phyloP scores from a whole-genome alignment of 768 basidiomycete species.

The Rhizopogon rudus region DNA sequence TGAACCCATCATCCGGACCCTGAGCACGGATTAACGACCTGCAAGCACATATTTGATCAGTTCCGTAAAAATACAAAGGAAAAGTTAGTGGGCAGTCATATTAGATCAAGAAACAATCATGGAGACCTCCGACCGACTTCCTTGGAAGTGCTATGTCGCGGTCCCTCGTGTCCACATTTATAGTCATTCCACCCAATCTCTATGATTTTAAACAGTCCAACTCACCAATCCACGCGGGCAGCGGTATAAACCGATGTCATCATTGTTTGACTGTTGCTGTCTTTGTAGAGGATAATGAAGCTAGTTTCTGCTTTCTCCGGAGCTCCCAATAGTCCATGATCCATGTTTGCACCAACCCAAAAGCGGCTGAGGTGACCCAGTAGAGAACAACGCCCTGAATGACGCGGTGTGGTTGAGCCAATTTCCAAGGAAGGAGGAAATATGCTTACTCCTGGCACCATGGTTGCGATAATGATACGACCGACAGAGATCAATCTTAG shows the following conservation, averaged over 20 bases:
- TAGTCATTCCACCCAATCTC: conserved; percentile 51
- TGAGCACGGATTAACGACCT: neutral
- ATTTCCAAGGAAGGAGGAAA: neutral
- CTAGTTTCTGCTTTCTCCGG: conserved; percentile 28
- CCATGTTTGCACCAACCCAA: conserved; percentile 75
- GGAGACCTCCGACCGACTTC: conserved; percentile 40
- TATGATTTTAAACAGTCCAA: neutral
- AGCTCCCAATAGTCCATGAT: conserved; percentile 59
- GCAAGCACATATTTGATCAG: conserved; percentile 5
- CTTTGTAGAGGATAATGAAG: neutral
- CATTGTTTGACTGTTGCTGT: neutral
- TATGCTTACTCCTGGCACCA: conserved; percentile 64
- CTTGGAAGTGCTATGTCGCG: conserved; percentile 31
- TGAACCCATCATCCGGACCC: too few species aligned
- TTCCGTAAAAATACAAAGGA: neutral
- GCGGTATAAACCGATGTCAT: neutral
- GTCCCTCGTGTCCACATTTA: conserved; percentile 71
- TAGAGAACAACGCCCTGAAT: conserved; percentile 59
- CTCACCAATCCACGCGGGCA: conserved; percentile 6
- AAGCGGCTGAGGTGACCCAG: conserved; percentile 73
- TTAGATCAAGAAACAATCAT: conserved; percentile 87
- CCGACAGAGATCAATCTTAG: conserved; percentile 56
- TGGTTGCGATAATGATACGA: conserved; percentile 60
- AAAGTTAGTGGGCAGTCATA: conserved; percentile 50
- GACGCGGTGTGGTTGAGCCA: conserved; percentile 3